These are phyloP conservation scores for Solanum hybrid DNA, from an alignment of 305 asterid genomes.

Conservation along the genomic window DNA sequence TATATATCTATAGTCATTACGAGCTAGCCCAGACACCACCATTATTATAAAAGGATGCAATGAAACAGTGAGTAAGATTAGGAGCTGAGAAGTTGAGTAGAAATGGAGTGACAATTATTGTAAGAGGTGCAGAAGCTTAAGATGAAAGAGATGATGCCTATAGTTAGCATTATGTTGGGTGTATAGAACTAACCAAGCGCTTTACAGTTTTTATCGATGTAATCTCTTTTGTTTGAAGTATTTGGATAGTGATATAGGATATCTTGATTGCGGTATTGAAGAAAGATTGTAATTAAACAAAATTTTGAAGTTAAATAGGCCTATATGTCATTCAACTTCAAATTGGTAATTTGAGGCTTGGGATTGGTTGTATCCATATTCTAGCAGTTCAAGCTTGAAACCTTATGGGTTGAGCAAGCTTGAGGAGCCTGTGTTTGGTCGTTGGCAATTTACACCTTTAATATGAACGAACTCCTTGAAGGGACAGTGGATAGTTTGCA, in stretches of 20 bases:
- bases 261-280: not conserved
- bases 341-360: not conserved
- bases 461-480: not conserved
- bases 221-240: not conserved
- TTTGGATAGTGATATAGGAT: not conserved
- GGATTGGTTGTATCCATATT: not conserved
- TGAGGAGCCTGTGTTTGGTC: not conserved
- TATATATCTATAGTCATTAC: not conserved
- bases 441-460: not conserved
- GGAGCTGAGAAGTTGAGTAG: not conserved
- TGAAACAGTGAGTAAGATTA: not conserved
- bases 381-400: slow-evolving; percentile 1
- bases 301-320: not conserved
- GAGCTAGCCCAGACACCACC: not conserved
- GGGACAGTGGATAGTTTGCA: not conserved
- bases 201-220: not conserved
- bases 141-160: not conserved
- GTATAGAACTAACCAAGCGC: not conserved
- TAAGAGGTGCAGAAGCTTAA: not conserved
- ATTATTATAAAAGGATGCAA: not conserved
- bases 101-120: not conserved
- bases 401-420: not conserved
- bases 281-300: not conserved
- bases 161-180: not conserved
- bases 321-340: not conserved